Evolutionary conservation across 257 asterid species (phyloP).

Genomic region (Avicennia marina): DNA sequence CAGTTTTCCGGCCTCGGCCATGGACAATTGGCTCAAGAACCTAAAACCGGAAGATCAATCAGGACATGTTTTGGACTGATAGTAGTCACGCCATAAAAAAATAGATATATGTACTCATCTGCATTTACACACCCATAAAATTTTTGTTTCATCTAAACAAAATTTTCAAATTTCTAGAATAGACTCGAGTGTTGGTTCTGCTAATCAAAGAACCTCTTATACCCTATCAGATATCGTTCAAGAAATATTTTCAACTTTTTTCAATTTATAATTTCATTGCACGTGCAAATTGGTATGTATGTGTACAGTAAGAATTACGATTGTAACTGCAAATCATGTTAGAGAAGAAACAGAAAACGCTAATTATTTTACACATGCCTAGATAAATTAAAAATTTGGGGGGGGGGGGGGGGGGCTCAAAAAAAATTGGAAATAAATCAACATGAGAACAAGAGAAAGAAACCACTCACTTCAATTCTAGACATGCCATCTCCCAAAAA

Average conservation of each 20-base stretch:
- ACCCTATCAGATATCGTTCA: neutral
- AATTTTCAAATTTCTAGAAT: no score
- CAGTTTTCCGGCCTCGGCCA: constrained; percentile 90
- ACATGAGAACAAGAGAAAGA: neutral
- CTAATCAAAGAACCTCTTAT: neutral
- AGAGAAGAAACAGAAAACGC: constrained; percentile 4
- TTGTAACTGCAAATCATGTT: neutral
- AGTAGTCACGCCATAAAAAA: neutral
- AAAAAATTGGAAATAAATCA: neutral
- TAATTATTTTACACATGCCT: neutral
- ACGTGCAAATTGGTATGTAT: no score
- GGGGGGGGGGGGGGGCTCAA: neutral
- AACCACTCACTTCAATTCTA: constrained; percentile 69
- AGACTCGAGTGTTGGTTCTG: neutral
- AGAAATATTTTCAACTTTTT: neutral
- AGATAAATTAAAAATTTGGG: neutral
- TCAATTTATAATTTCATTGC: neutral
- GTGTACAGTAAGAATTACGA: no score
- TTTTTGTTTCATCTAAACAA: no score
- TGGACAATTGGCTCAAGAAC: constrained; percentile 80
- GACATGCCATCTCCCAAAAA: constrained; percentile 99
- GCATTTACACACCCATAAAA: no score
- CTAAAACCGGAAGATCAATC: constrained; percentile 30
- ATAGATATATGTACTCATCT: no score
- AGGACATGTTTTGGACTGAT: neutral